Evolutionary conservation across 2,329 filamentous ascomycete species (phyloP).

Genomic region (Metarhizium rileyi): DNA sequence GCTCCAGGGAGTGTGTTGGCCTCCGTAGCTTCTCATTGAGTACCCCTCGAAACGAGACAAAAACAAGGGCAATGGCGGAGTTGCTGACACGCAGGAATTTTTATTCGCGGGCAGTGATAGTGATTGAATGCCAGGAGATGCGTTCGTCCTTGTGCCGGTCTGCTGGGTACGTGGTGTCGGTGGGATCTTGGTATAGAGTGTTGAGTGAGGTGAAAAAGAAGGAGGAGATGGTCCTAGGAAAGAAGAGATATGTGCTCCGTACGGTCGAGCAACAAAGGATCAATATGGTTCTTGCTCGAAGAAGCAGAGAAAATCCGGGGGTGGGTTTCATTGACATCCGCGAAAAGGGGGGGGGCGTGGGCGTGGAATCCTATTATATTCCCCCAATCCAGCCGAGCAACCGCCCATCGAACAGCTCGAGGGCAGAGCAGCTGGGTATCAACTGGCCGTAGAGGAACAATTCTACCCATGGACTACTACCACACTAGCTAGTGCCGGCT

Average conservation of each 20-base stretch:
- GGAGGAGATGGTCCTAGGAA: background rate
- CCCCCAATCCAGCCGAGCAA: background rate
- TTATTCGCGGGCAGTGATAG: too few species aligned
- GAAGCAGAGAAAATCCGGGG: constrained; percentile 6
- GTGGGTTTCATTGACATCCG: constrained; percentile 6
- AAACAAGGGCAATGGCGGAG: background rate
- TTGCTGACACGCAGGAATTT: too few species aligned
- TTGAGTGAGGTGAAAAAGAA: too few species aligned
- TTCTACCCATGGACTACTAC: too few species aligned
- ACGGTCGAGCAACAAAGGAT: background rate
- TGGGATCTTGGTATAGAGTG: too few species aligned
- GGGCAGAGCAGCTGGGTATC: too few species aligned
- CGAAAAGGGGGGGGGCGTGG: too few species aligned
- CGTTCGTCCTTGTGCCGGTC: too few species aligned
- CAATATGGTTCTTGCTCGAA: background rate
- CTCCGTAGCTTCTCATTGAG: constrained; percentile 5
- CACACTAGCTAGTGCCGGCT: background rate
- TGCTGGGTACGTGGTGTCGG: too few species aligned
- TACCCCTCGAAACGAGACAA: background rate
- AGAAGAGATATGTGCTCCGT: background rate
- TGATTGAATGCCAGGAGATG: too few species aligned
- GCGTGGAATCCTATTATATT: constrained; percentile 8
- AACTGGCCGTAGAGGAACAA: too few species aligned
- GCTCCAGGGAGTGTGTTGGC: constrained; percentile 1
- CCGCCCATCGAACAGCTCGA: too few species aligned